These are phyloP conservation scores for Thielaviopsis musarum DNA, from an alignment of 2,329 filamentous ascomycete species.

Conservation along the genomic window DNA sequence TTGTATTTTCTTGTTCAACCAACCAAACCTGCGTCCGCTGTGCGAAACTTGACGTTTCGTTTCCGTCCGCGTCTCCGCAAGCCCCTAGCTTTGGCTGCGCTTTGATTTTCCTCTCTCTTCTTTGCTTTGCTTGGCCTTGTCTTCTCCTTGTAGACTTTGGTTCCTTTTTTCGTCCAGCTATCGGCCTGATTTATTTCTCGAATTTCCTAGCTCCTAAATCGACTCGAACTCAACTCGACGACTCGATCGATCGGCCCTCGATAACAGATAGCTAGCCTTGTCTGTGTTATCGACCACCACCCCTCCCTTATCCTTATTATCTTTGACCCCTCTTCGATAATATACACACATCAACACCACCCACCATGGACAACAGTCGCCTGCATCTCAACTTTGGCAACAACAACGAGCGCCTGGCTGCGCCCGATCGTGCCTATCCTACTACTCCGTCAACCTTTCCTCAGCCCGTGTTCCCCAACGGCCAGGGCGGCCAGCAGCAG, in stretches of 20 bases:
- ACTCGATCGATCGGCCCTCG: neutral
- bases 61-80: neutral
- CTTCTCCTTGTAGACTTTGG: neutral
- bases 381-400: constrained; percentile 51
- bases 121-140: neutral
- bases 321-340: neutral
- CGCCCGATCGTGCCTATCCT: constrained; percentile 53
- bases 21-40: neutral
- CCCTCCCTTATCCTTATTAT: neutral
- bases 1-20: neutral
- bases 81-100: neutral
- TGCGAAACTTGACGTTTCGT: neutral
- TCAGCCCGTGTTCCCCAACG: constrained; percentile 55
- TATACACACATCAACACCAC: neutral
- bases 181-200: neutral
- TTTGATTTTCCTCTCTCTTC: neutral
- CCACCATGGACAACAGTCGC: constrained; percentile 36
- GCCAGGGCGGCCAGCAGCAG: constrained; percentile 20
- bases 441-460: constrained; percentile 93
- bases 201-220: neutral
- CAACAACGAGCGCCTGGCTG: constrained; percentile 45
- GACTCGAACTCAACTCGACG: neutral
- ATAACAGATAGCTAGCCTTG: neutral
- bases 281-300: neutral
- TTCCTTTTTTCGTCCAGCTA: neutral